A percentile compares a stretch with the other conserved stretches of the same genome.
These are phyloP conservation scores for Sistotremastrum niveocremeum DNA, from an alignment of 768 basidiomycete species.

Conservation along the genomic window DNA sequence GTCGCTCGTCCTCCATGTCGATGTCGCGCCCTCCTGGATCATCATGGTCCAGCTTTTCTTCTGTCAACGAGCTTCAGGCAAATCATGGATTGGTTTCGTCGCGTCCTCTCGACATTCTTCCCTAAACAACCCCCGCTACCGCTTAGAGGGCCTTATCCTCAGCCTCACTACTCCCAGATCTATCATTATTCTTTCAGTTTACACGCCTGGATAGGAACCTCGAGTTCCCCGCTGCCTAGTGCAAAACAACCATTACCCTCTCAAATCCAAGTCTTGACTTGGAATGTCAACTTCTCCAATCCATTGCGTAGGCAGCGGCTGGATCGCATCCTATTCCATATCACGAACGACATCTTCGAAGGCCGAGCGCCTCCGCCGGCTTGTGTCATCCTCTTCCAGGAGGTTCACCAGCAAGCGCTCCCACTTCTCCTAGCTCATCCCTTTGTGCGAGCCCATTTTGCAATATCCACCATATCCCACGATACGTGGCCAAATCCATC, in stretches of 20 bases:
- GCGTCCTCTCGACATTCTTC: no score
- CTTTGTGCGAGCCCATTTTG: constrained; percentile 53
- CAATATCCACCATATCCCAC: constrained; percentile 38
- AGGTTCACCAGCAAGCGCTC: constrained; percentile 37
- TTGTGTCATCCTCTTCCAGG: constrained; percentile 58
- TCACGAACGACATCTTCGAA: constrained; percentile 38
- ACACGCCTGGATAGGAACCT: background rate
- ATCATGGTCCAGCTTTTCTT: no score
- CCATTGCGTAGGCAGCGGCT: constrained; percentile 30
- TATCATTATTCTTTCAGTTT: background rate
- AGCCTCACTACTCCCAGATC: no score
- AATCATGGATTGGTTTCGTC: no score
- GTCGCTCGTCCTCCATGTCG: no score
- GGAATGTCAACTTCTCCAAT: constrained; percentile 51
- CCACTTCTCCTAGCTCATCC: constrained; percentile 34
- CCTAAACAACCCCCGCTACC: no score
- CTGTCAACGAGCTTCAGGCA: no score
- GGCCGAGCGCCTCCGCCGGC: constrained; percentile 34
- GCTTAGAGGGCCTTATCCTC: no score
- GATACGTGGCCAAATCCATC: constrained; percentile 40
- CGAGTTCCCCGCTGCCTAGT: background rate
- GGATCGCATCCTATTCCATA: constrained; percentile 33
- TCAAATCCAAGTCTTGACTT: constrained; percentile 45
- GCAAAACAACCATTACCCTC: constrained; percentile 21
- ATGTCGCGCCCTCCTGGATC: no score